These are phyloP conservation scores for Marasmius oreades DNA, from an alignment of 1,284 basidiomycete species.

Conservation along the genomic window DNA sequence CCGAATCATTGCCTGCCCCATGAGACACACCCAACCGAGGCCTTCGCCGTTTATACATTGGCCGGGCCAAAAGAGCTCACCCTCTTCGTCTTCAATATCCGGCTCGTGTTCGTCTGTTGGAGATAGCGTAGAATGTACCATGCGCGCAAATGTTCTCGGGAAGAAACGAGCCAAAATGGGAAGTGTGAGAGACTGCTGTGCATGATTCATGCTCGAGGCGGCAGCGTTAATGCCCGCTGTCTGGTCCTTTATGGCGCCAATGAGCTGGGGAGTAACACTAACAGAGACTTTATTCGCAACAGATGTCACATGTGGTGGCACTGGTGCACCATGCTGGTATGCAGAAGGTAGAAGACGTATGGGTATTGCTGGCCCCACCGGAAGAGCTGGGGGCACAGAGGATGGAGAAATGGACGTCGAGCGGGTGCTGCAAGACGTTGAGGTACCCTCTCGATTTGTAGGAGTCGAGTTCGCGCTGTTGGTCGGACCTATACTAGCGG, in stretches of 20 bases:
- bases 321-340: slow-evolving; percentile 27
- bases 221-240: slow-evolving; percentile 40
- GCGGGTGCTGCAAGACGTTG: slow-evolving; percentile 22
- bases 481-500: slow-evolving; percentile 57
- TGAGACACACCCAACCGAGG: slow-evolving; percentile 73
- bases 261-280: slow-evolving; percentile 32
- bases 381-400: slow-evolving; percentile 21
- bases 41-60: slow-evolving; percentile 68
- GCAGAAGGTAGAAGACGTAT: slow-evolving; percentile 31
- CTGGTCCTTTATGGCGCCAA: slow-evolving; percentile 46
- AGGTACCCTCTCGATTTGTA: slow-evolving; percentile 49
- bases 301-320: slow-evolving; percentile 35
- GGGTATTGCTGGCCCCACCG: slow-evolving; percentile 30
- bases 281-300: slow-evolving; percentile 36
- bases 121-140: slow-evolving; percentile 59
- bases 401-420: slow-evolving; percentile 22
- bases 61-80: slow-evolving; percentile 76
- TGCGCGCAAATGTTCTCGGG: slow-evolving; percentile 67
- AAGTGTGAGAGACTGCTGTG: slow-evolving; percentile 57
- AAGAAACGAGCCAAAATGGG: slow-evolving; percentile 63
- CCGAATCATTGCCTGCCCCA: slow-evolving; percentile 78
- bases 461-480: slow-evolving; percentile 75
- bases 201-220: slow-evolving; percentile 42
- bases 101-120: slow-evolving; percentile 69
- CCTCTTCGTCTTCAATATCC: slow-evolving; percentile 77